A percentile compares a stretch with the other conserved stretches of the same genome.
phyloP scores from a whole-genome alignment of 1,284 basidiomycete genomes.

The Stygiomarasmius scandens region DNA sequence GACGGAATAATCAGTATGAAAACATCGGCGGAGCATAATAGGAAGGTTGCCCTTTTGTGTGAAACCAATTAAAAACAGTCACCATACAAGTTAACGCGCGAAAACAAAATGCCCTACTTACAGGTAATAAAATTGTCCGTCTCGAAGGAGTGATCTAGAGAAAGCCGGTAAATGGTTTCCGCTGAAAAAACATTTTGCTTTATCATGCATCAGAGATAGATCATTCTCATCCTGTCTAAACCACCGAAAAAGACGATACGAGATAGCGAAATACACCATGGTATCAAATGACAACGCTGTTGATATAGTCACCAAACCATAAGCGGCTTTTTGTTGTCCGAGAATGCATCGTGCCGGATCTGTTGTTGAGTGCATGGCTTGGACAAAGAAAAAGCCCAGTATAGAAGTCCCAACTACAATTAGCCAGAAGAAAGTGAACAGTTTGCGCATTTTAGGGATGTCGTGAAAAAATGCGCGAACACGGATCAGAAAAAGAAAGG shows the following conservation, averaged over 20 bases:
- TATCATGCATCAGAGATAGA: not conserved
- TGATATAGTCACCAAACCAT: not conserved
- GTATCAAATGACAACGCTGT: not conserved
- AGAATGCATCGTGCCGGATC: not conserved
- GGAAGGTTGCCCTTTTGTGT: not conserved
- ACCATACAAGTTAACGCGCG: too few species aligned
- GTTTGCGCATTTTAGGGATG: not conserved
- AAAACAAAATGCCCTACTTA: not conserved
- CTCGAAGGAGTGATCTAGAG: not conserved
- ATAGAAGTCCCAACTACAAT: not conserved
- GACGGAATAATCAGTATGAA: not conserved
- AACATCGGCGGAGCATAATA: not conserved
- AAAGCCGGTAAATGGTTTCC: not conserved
- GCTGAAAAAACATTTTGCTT: not conserved
- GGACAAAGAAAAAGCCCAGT: not conserved
- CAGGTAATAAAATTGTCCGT: not conserved
- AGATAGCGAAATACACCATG: not conserved
- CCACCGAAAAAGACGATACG: not conserved
- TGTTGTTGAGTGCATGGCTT: not conserved
- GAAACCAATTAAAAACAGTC: not conserved
- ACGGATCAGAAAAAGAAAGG: not conserved
- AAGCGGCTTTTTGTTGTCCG: not conserved
- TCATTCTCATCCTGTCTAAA: not conserved
- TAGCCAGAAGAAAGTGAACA: not conserved
- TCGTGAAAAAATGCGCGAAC: not conserved